These are phyloP conservation scores for Vigna trinervia DNA, from an alignment of 306 rosid genomes.

Conservation along the genomic window DNA sequence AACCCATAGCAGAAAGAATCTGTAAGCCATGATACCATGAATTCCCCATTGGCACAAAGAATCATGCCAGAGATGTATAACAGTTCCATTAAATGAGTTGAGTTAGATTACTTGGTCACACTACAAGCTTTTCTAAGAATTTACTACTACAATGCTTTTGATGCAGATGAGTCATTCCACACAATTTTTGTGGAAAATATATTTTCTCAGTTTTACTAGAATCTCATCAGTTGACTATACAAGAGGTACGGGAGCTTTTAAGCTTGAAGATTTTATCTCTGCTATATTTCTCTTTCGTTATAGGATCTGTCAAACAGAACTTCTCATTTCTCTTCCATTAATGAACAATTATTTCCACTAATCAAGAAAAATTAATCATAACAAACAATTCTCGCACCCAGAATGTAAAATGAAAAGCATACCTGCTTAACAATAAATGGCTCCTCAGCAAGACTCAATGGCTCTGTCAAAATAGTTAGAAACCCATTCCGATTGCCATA, in stretches of 20 bases:
- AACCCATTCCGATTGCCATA: constrained; percentile 89
- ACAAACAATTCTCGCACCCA: constrained; percentile 14
- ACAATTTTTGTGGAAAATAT: not conserved
- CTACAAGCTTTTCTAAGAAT: not conserved
- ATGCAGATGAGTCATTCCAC: not conserved
- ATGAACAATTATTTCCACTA: not conserved
- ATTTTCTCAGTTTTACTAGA: not conserved
- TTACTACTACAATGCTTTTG: not conserved
- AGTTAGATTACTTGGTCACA: not conserved
- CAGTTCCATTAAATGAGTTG: not conserved
- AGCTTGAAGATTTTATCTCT: constrained; percentile 16
- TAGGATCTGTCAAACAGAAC: not conserved
- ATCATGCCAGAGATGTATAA: not conserved
- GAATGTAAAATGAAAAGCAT: constrained; percentile 44
- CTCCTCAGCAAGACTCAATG: constrained; percentile 82
- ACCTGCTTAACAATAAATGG: constrained; percentile 94
- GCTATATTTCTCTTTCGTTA: not conserved
- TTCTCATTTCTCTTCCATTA: not conserved
- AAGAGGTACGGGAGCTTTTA: constrained; percentile 16
- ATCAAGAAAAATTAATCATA: constrained; percentile 27
- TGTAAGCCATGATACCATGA: not conserved
- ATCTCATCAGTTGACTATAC: constrained; percentile 9
- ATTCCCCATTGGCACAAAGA: not conserved
- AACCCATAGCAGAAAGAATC: not conserved
- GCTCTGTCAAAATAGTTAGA: constrained; percentile 82